These are phyloP conservation scores for Geranium rotundifolium DNA, from an alignment of 345 rosid genomes.

Conservation along the genomic window DNA sequence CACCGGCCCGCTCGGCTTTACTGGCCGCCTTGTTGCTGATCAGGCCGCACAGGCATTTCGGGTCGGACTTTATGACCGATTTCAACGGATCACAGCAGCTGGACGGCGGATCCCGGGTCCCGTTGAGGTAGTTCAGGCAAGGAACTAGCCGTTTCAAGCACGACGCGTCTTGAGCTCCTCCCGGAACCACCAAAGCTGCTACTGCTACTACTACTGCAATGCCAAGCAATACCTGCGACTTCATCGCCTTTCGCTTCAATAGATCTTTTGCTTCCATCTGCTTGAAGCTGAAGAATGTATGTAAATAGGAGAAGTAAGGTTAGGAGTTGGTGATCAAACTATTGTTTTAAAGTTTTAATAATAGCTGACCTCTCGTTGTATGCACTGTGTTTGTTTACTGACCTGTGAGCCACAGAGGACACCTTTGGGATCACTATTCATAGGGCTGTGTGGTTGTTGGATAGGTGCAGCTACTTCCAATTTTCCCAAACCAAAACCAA, in stretches of 20 bases:
- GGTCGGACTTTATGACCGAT: slow-evolving; percentile 35
- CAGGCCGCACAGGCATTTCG: slow-evolving; percentile 49
- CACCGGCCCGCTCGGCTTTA: slow-evolving; percentile 51
- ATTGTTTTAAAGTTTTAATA: background rate
- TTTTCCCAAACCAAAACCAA: no score
- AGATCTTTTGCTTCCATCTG: background rate
- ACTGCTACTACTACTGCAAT: slow-evolving; percentile 11
- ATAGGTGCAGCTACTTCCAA: background rate
- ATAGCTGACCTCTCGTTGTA: no score
- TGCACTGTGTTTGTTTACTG: background rate
- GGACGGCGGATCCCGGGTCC: slow-evolving; percentile 40
- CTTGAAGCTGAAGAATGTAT: background rate
- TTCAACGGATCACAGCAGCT: slow-evolving; percentile 60
- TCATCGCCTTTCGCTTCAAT: slow-evolving; percentile 7
- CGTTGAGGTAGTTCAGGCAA: slow-evolving; percentile 48
- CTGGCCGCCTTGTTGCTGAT: slow-evolving; percentile 44
- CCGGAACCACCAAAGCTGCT: background rate
- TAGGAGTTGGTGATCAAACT: slow-evolving; percentile 11
- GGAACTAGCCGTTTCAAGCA: slow-evolving; percentile 51
- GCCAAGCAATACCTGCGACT: slow-evolving; percentile 3
- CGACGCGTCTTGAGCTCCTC: slow-evolving; percentile 16
- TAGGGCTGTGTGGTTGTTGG: background rate
- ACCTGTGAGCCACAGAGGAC: background rate
- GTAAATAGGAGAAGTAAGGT: background rate
- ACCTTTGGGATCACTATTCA: background rate